Conservation (phyloP, 257 asterid species). For the Solanum lycopersicoides region DNA sequence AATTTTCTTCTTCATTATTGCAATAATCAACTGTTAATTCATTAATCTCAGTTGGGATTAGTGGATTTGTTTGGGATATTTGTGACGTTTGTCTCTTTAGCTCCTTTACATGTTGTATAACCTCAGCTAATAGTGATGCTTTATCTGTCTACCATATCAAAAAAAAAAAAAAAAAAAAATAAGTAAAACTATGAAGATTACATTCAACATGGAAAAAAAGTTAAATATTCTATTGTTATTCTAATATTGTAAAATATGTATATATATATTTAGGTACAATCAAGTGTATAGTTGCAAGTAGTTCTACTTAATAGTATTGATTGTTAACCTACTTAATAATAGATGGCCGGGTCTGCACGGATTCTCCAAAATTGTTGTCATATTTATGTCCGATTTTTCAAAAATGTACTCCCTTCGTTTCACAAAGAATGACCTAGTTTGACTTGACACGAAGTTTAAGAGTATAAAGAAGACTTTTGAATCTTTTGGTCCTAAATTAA, state of each 20-base stretch:
- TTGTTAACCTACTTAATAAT: neutral
- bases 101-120: slow-evolving; percentile 87
- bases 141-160: slow-evolving; percentile 45
- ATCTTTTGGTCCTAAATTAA: too few relatives aligned
- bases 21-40: slow-evolving; percentile 62
- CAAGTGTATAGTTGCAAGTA: too few relatives aligned
- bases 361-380: too few relatives aligned
- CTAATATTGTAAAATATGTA: neutral
- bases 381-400: neutral
- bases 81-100: slow-evolving; percentile 57
- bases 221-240: neutral
- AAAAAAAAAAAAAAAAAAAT: neutral
- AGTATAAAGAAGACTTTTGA: too few relatives aligned
- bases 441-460: too few relatives aligned
- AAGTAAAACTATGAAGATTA: neutral
- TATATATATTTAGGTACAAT: too few relatives aligned
- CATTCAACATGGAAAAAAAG: neutral
- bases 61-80: slow-evolving; percentile 36
- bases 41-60: slow-evolving; percentile 56
- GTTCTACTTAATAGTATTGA: too few relatives aligned
- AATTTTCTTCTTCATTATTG: slow-evolving; percentile 25
- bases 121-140: slow-evolving; percentile 88
- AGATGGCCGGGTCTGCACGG: neutral
- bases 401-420: too few relatives aligned
- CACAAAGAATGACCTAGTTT: too few relatives aligned